Conservation (phyloP, 116 monocot species). For the Dioscorea cayenensis region DNA sequence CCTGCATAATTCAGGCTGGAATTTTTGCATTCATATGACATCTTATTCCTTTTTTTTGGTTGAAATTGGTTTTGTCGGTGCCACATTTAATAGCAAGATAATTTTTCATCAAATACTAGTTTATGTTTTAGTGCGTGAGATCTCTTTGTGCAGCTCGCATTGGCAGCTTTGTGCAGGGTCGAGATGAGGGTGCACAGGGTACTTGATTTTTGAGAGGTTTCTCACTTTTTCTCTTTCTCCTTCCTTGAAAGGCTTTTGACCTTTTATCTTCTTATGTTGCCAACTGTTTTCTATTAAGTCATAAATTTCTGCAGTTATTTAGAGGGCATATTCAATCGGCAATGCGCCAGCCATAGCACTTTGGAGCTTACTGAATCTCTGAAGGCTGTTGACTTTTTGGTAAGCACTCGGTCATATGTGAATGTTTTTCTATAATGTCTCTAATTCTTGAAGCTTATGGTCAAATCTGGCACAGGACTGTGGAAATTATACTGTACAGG, state of each 20-base stretch:
- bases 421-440: too few relatives aligned
- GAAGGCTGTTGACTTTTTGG: slow-evolving; percentile 56
- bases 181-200: slow-evolving; percentile 52
- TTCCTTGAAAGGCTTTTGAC: too few relatives aligned
- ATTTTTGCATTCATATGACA: not conserved
- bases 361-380: slow-evolving; percentile 38
- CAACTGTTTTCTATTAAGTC: not conserved
- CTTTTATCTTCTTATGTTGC: too few relatives aligned
- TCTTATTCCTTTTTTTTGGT: not conserved
- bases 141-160: slow-evolving; percentile 51
- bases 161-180: slow-evolving; percentile 67
- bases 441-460: too few relatives aligned
- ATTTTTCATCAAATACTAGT: too few relatives aligned
- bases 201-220: slow-evolving; percentile 84
- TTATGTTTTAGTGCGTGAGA: too few relatives aligned
- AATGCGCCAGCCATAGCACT: slow-evolving; percentile 23
- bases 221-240: slow-evolving; percentile 3
- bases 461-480: too few relatives aligned
- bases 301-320: slow-evolving; percentile 52
- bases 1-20: too few relatives aligned
- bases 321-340: slow-evolving; percentile 35
- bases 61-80: too few relatives aligned
- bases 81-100: too few relatives aligned
- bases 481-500: too few relatives aligned
- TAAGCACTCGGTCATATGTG: slow-evolving; percentile 14